Evolutionary conservation across 139 green algal species (phyloP).

Genomic region (Penium margaritaceum): DNA sequence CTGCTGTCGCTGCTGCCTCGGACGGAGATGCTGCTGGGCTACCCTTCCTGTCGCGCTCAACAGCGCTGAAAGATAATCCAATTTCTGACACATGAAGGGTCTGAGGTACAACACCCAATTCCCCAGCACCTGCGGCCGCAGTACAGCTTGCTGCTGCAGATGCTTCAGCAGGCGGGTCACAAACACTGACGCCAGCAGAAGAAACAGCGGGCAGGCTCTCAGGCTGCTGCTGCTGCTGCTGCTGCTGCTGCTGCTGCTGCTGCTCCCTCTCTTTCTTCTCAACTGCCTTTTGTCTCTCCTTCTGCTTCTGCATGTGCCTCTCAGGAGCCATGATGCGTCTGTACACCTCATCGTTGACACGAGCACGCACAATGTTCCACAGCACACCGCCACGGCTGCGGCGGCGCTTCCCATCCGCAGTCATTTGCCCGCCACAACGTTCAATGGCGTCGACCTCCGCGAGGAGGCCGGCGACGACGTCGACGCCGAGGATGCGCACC

Average conservation of each 20-base stretch:
- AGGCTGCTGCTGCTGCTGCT: not conserved
- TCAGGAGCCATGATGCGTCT: slow-evolving; percentile 42
- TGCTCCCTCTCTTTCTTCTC: not conserved
- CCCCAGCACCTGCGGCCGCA: not conserved
- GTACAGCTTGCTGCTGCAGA: not conserved
- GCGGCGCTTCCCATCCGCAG: slow-evolving; percentile 23
- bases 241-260: too few species aligned
- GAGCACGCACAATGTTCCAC: slow-evolving; percentile 42
- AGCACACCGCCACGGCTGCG: slow-evolving; percentile 49
- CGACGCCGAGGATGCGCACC: slow-evolving; percentile 1
- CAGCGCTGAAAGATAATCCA: too few species aligned
- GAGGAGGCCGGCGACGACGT: not conserved
- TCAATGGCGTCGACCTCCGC: slow-evolving; percentile 40
- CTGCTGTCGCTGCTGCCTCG: too few species aligned
- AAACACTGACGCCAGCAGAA: not conserved
- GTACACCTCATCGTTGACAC: slow-evolving; percentile 34
- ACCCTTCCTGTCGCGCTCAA: too few species aligned
- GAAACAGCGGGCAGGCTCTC: not conserved
- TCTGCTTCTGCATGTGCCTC: slow-evolving; percentile 38
- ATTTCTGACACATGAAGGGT: too few species aligned
- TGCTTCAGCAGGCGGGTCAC: not conserved
- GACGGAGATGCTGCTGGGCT: too few species aligned
- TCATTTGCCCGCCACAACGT: slow-evolving; percentile 40
- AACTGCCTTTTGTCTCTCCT: not conserved
- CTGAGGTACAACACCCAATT: too few species aligned